Evolutionary conservation across 495 filamentous ascomycete genomes (phyloP), one percentile per base, ranked within the genome.

Genomic region (Immersiella caudata): DNA sequence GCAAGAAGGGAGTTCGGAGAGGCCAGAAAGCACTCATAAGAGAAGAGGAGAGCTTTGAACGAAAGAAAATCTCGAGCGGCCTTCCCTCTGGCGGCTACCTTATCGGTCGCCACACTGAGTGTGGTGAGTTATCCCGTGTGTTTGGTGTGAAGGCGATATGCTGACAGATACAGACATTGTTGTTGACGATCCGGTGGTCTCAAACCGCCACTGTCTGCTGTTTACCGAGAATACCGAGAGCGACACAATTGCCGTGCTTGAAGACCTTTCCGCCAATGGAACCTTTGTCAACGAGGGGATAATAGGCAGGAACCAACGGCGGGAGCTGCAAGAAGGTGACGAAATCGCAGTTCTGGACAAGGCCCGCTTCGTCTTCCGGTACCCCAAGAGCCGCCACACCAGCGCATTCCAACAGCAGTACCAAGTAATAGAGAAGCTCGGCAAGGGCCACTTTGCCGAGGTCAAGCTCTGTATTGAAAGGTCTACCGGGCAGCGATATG

Each of bases 391-490:
- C 67, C 87, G 91, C 63, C 84, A 88, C 29, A 87, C 89, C 25
- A 93, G 89, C 72, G 88, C 82, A 2, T 99, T 99, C 80, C 76
- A 83, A 33, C 92, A 97, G 69, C 92, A 96, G 70, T 99, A 95
- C 75, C 89, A 86, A 12, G 85, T 94, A 16, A 83, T 92, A 46
- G 88, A 94, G 64, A 91, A 94, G 75, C 87, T 99, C 16, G 96
- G 96, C 65, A 97, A 96, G 76, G 96, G 96, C 22, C 94, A 97
- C 75, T 98, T 98, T 78, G 96, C 96, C 52, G 92, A 93, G 11
- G 96, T 99, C 14, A 96, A 94, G 74, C 81, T 97, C 1, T 97
- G 94, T 70, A 86, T 93, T 1, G 93, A 98, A 76, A 93, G 92
- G 75, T 81, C 86, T 54, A 91, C 91, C 0, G 96, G 96, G 21